Evolutionary conservation across 371 early-diverging fungal genomes (phyloP), one percentile per base, ranked within the genome.

Genomic region (Mortierella sp.): DNA sequence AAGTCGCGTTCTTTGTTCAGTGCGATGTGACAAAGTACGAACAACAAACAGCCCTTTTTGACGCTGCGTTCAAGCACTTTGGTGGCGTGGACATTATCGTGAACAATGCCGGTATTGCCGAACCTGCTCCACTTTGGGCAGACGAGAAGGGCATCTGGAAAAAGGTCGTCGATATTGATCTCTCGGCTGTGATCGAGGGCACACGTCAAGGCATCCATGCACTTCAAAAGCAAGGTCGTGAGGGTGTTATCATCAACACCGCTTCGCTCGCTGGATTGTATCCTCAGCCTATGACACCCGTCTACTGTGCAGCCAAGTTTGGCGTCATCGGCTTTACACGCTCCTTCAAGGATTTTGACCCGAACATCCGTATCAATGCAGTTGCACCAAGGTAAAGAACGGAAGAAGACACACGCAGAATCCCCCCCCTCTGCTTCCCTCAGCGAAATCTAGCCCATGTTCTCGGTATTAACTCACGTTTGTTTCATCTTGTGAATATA

Each of bases 231-330:
- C 71, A 72, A 31, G 73, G 82, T 16, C 82, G 73, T 24, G 81
- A 83, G 2, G 93, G 93, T 9, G 89, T 90, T n/a, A 86, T 93
- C 14, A 82, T 95, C 62, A 94, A 93, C 71, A 89, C 90, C 0
- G 89, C 95, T 0, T 93, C 93, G 0, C 83, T 92, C 63, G 91
- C 90, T 58, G 95, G 92, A 7, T 81, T 93, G 18, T 86, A 86
- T 60, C 92, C 90, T 3, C 80, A 85, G 21, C 81, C 85, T 4
- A 54, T 82, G 7, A 86, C 87, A 39, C 93, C 95, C 1, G 83
- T 91, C 12, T 95, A 94, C 79, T 87, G 90, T 2, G 93, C 93
- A 3, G 88, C 92, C 30, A 95, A 94, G 79, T 88, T 85, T 59
- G 95, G 89, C 2, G 90, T 87, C 21, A 84, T 90, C 19, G 86